Conservation (phyloP, 139 green algal genomes). For the Chlamydomonas incerta region DNA sequence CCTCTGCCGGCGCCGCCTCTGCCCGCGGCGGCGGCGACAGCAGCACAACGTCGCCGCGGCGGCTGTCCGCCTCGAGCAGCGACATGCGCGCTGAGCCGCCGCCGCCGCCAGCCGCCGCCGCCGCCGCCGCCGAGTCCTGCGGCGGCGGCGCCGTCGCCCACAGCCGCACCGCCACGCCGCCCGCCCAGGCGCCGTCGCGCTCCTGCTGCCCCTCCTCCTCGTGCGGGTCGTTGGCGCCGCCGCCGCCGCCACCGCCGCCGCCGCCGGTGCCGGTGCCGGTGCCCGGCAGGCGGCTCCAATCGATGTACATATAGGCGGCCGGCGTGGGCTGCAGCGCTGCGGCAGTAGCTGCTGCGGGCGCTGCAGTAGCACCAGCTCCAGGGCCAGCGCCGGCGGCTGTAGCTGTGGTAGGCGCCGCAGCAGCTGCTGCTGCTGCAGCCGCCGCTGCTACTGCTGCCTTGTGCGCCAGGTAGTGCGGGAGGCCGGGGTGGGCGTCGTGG, state of each 20-base stretch:
- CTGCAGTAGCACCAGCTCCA: background rate
- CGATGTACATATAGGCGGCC: background rate
- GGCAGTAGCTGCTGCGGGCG: background rate
- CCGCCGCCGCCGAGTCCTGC: background rate
- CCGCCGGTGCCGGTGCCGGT: background rate
- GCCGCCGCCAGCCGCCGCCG: background rate
- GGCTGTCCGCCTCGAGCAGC: background rate
- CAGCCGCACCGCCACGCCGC: constrained; percentile 14
- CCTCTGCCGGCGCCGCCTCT: background rate
- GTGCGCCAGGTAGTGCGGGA: background rate
- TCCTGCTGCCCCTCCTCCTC: background rate
- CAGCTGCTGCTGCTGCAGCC: too few species aligned
- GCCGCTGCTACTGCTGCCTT: background rate
- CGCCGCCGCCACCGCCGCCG: background rate
- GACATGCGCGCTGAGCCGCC: background rate
- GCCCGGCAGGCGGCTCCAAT: constrained; percentile 17
- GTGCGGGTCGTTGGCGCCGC: background rate
- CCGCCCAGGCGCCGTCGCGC: constrained; percentile 7
- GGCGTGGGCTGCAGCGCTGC: background rate
- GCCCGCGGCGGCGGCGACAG: background rate
- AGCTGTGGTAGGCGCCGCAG: background rate
- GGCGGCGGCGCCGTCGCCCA: background rate
- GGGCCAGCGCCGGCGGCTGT: background rate
- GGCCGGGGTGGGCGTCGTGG: background rate
- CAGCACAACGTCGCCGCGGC: constrained; percentile 12